These are phyloP conservation scores for Aspergillus nanangensis DNA, from an alignment of 495 filamentous ascomycete species.

Conservation along the genomic window DNA sequence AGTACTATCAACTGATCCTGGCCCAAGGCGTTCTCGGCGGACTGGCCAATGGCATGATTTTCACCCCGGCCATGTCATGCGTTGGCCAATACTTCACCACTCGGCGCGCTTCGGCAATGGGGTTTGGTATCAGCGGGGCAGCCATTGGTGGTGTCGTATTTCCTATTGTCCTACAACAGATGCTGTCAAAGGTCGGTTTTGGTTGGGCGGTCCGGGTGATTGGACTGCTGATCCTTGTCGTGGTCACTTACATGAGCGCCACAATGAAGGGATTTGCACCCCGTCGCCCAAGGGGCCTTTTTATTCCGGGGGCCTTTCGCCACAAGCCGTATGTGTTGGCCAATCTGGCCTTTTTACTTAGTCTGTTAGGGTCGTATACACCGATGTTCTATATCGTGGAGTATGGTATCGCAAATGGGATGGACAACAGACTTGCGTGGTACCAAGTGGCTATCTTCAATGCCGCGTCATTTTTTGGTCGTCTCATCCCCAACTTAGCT, in stretches of 20 bases:
- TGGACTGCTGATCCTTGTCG: constrained; percentile 55
- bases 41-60: constrained; percentile 11
- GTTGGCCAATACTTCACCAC: constrained; percentile 33
- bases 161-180: constrained; percentile 17
- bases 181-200: constrained; percentile 38
- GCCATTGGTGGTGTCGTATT: constrained; percentile 30
- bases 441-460: constrained; percentile 24
- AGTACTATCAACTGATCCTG: constrained; percentile 35
- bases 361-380: constrained; percentile 16
- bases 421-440: constrained; percentile 14
- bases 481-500: constrained; percentile 18
- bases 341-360: constrained; percentile 17
- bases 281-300: constrained; percentile 7
- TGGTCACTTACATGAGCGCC: constrained; percentile 35
- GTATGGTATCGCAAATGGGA: constrained; percentile 19
- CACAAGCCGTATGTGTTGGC: constrained; percentile 10
- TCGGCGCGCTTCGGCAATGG: constrained; percentile 29
- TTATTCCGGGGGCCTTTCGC: constrained; percentile 11
- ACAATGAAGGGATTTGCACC: constrained; percentile 21
- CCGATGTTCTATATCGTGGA: constrained; percentile 22
- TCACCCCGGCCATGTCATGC: constrained; percentile 22
- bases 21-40: constrained; percentile 21
- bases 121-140: constrained; percentile 29
- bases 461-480: constrained; percentile 23
- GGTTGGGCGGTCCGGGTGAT: constrained; percentile 60